phyloP scores from a whole-genome alignment of 371 early-diverging fungal genomes.

The Scutellospora calospora region DNA sequence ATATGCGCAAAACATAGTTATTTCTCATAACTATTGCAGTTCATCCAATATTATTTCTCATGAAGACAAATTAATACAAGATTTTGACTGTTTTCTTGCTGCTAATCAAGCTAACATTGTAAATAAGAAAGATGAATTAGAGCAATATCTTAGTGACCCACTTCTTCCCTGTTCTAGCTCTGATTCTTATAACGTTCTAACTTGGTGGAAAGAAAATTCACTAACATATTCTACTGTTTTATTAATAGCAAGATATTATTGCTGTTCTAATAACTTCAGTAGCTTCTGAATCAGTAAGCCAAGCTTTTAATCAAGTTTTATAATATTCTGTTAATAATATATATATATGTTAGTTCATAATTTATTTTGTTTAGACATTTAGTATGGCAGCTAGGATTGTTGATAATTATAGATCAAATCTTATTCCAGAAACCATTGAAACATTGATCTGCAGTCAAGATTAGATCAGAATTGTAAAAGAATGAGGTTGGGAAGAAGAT shows the following conservation, averaged over 20 bases:
- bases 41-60: background rate
- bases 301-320: background rate
- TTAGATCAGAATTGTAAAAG: background rate
- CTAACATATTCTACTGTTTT: background rate
- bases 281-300: background rate
- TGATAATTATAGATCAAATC: no score
- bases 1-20: background rate
- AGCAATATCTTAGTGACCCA: background rate
- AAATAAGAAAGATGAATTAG: background rate
- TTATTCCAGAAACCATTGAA: no score
- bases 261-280: conserved; percentile 6
- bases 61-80: background rate
- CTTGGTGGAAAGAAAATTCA: no score
- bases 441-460: background rate
- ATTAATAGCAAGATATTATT: background rate
- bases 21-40: background rate
- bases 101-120: conserved; percentile 6
- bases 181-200: no score
- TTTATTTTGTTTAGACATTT: no score
- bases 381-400: no score
- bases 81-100: conserved; percentile 1
- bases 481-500: background rate
- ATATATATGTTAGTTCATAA: no score
- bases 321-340: background rate
- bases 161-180: no score